Evolutionary conservation across 768 basidiomycete species (phyloP).

Genomic region (Russula griseocarnosa): DNA sequence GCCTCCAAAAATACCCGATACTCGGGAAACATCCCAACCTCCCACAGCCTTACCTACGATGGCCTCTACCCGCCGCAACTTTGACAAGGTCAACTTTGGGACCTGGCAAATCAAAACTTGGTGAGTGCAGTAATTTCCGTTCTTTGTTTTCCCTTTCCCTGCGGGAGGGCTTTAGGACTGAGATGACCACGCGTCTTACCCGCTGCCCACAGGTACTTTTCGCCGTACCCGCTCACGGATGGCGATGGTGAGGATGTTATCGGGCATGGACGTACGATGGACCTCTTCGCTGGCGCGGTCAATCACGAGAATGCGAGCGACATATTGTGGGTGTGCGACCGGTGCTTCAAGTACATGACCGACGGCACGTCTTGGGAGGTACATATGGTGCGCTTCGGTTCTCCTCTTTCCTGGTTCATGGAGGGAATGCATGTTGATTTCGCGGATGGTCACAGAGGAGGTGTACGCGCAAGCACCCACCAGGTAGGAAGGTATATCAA

Average conservation of each 20-base stretch:
- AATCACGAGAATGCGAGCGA: conserved; percentile 46
- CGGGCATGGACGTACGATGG: conserved; percentile 64
- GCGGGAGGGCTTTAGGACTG: neutral
- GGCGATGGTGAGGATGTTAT: conserved; percentile 52
- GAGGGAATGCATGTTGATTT: neutral
- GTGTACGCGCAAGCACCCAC: conserved; percentile 69
- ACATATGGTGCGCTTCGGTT: conserved; percentile 48
- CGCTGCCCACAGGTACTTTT: conserved; percentile 71
- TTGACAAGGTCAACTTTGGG: conserved; percentile 82
- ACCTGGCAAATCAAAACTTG: conserved; percentile 86
- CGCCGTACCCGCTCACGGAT: conserved; percentile 81
- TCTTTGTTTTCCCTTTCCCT: neutral
- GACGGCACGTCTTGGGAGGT: conserved; percentile 68
- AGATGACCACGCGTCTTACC: neutral
- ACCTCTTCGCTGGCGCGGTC: conserved; percentile 63
- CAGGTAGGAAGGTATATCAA: conserved; percentile 87
- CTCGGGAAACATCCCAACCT: conserved; percentile 9
- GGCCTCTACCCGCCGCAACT: conserved; percentile 60
- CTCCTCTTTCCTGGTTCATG: neutral
- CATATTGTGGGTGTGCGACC: conserved; percentile 79
- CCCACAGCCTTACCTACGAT: conserved; percentile 11
- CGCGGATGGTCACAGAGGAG: conserved; percentile 45
- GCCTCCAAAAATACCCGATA: conserved; percentile 6
- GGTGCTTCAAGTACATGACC: conserved; percentile 96
- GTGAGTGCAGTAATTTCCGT: conserved; percentile 43